phyloP scores from a whole-genome alignment of 2,329 filamentous ascomycete species.

The Elsinoe fawcettii region DNA sequence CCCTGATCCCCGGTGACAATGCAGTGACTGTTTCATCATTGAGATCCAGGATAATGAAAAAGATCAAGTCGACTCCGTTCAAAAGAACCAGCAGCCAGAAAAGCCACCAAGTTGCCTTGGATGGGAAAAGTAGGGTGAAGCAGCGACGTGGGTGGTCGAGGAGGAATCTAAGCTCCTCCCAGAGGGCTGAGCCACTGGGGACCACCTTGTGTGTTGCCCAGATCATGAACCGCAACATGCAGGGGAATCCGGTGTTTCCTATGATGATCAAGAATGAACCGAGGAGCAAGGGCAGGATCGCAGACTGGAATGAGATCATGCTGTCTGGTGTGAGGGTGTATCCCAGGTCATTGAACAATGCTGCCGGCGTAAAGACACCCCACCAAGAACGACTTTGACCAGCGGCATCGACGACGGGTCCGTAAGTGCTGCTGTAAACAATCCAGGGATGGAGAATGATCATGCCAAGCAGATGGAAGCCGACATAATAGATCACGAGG shows the following conservation, averaged over 20 bases:
- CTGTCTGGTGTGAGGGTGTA: constrained; percentile 88
- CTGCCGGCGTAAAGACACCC: constrained; percentile 81
- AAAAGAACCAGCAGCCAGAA: constrained; percentile 76
- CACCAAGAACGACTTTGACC: constrained; percentile 73
- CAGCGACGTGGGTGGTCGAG: constrained; percentile 92
- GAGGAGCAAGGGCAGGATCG: constrained; percentile 66
- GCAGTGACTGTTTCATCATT: constrained; percentile 60
- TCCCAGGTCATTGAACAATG: constrained; percentile 91
- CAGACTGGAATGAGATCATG: constrained; percentile 79
- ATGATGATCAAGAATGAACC: constrained; percentile 85
- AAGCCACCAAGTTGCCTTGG: constrained; percentile 88
- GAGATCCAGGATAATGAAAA: constrained; percentile 88
- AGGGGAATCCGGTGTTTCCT: constrained; percentile 90
- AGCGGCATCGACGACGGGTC: constrained; percentile 52
- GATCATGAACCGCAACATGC: constrained; percentile 88
- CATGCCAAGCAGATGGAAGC: constrained; percentile 71
- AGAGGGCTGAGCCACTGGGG: constrained; percentile 60
- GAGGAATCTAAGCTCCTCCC: constrained; percentile 84
- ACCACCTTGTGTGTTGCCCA: constrained; percentile 67
- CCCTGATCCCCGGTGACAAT: constrained; percentile 63
- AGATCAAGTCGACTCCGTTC: constrained; percentile 77
- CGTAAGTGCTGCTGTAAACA: constrained; percentile 53
- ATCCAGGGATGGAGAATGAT: constrained; percentile 77
- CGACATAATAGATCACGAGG: constrained; percentile 69
- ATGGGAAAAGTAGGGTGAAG: constrained; percentile 89